Base-by-base conservation (phyloP, 2,329 filamentous ascomycete species). In the Dothidotthia symphoricarpi region DNA sequence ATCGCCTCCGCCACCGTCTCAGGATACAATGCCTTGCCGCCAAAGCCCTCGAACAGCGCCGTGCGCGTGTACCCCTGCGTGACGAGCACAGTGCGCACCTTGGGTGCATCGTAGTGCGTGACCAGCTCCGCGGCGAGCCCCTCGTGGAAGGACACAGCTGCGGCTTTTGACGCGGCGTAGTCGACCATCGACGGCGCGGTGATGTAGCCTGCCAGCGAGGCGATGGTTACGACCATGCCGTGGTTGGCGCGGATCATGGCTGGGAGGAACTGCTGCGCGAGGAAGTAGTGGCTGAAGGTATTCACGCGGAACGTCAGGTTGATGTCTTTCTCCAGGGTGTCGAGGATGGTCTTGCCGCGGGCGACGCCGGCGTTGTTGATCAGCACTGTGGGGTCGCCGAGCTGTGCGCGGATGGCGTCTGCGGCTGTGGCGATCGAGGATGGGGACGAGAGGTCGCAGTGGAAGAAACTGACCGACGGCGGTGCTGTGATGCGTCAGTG, bases 231-330 rank as follows among this genome's bases (percentile, higher is more conserved):
- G 27, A 88, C 63, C 74, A 85, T 85, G 43, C 85, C 85, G 67
- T 88, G 84, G 67, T 87, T 81, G 10, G 58, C 59, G 6, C 66
- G 58, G 34, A 83, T 65, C 75, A 89, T 84, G 48, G 68, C 60
- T 0, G 85, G 85, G 1, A 89, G 69, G 64, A 88, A 88, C 40
- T 82, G 76, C 57, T 80, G 77, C 6, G 75, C 68, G n/a, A 81
- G 73, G 72, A 76, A 82, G 70, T 80, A 86, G 66, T 84, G 83
- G 2, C 81, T 73, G 22, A 88, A 61, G 0, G 80, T 71, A 66
- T 88, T 89, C 52, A 88, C 81, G 42, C 82, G 80, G 61, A 88
- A 86, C 34, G 82, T 85, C 53, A 82, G 77, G 25, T 77, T 76
- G 46, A 85, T 72, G 49, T 82, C 77, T 14, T 69, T 70, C 34